phyloP scores from a whole-genome alignment of 1,284 basidiomycete species.

The Erythrobasidium hasegawianum region DNA sequence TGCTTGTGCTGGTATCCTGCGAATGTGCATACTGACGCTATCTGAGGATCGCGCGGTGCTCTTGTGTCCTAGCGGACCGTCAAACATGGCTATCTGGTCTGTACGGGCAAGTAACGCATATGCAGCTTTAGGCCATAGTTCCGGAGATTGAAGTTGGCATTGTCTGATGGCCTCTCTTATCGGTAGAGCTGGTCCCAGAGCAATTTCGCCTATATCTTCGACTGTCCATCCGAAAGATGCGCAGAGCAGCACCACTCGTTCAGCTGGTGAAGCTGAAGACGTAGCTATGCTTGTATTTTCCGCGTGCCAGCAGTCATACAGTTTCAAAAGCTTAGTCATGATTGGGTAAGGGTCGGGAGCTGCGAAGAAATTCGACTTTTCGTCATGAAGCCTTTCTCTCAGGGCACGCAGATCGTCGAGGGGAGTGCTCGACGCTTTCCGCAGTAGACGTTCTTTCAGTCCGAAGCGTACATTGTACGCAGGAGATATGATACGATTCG shows the following conservation, averaged over 20 bases:
- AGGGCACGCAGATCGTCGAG: not conserved
- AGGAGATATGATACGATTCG: too few species aligned
- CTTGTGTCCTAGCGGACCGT: slow-evolving; percentile 42
- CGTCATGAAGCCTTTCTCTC: not conserved
- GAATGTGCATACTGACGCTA: too few species aligned
- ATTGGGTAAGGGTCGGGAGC: not conserved
- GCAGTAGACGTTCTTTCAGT: too few species aligned
- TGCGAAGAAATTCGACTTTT: slow-evolving; percentile 34
- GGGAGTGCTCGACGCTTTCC: not conserved
- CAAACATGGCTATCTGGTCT: slow-evolving; percentile 64
- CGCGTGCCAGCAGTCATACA: slow-evolving; percentile 29
- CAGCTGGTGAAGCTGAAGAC: slow-evolving; percentile 10
- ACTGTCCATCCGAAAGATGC: slow-evolving; percentile 56
- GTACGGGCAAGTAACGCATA: slow-evolving; percentile 54
- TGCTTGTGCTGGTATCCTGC: not conserved
- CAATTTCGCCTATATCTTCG: slow-evolving; percentile 55
- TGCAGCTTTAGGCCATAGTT: slow-evolving; percentile 20
- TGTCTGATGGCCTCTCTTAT: slow-evolving; percentile 75
- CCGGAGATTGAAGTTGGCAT: slow-evolving; percentile 15
- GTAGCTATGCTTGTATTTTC: not conserved
- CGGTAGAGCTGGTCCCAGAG: slow-evolving; percentile 71
- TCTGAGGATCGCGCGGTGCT: too few species aligned
- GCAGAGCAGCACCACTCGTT: slow-evolving; percentile 56
- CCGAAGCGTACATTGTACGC: too few species aligned
- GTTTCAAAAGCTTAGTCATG: not conserved